Base-by-base conservation (phyloP, 331 rosid species). In the Phaseolus coccineus region DNA sequence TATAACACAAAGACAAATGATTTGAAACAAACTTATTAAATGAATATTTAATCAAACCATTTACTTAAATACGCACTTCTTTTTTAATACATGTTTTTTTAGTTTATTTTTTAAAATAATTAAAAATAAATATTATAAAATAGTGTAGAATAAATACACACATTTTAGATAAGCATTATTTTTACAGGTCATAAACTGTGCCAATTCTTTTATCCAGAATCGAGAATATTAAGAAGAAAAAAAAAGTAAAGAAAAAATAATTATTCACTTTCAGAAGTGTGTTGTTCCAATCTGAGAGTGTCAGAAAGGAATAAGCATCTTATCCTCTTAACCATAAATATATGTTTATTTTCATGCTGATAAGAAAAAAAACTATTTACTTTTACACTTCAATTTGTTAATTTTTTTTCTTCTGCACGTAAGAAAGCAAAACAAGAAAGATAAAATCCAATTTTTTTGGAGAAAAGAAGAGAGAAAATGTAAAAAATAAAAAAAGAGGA, bases 291-390 rank as follows among this genome's bases (percentile, higher is more conserved):
- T 15, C 57, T 40, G 46, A 3, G 40, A 8, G 33, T 69, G 5
- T 1, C 24, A 47, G 42, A 15, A 25, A 69, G 59, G 27, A 14
- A 27, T 46, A 69, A 47, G 59, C 59, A 69, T 48, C 74, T 69
- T 47, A 69, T 69, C 74, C 74, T 27, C 27, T 6, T 27, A 27
- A n/a, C 5, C 1, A 68, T 12, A 12, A 68, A 25, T 11, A 11
- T 5, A 22, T 40, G n/a, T 19, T 19, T 19, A 19, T 19, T 19
- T 19, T 19, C 22, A 19, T 19, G 22, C 22, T 19, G 22, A 19
- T 19, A 19, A 19, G 0, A 19, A 19, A 19, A 19, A 19, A 19
- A 19, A 19, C 7, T 40, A 10, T 12, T 46, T 46, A 1, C 22
- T 22, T 66, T 11, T n/a, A 1, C 7, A n/a, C 15, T n/a, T 35